A percentile compares a stretch with the other conserved stretches of the same genome.
Evolutionary conservation across 805 yeast species (phyloP).

Genomic region (Metschnikowia hibisci): DNA sequence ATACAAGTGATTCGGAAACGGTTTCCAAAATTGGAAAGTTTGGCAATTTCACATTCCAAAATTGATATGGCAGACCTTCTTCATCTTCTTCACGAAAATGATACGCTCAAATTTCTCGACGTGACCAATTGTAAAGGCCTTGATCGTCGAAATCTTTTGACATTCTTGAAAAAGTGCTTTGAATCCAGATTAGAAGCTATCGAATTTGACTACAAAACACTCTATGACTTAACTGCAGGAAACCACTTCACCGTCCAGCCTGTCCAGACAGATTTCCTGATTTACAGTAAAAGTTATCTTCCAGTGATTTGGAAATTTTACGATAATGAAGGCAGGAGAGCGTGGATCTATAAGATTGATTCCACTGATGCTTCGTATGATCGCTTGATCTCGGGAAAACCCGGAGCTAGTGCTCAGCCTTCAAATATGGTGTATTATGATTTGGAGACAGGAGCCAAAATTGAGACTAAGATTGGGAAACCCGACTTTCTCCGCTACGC

Average conservation of each 20-base stretch:
- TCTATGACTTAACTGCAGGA: slow-evolving; percentile 46
- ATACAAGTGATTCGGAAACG: slow-evolving; percentile 35
- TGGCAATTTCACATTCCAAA: slow-evolving; percentile 39
- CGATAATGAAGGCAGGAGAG: slow-evolving; percentile 69
- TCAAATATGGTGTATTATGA: slow-evolving; percentile 55
- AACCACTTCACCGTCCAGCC: slow-evolving; percentile 28
- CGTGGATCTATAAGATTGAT: slow-evolving; percentile 64
- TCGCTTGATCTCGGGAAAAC: slow-evolving; percentile 18
- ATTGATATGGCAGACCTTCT: slow-evolving; percentile 36
- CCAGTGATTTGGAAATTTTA: slow-evolving; percentile 48
- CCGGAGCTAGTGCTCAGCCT: slow-evolving; percentile 8
- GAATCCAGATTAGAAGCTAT: slow-evolving; percentile 46
- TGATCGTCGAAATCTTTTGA: slow-evolving; percentile 50
- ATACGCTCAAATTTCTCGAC: slow-evolving; percentile 54
- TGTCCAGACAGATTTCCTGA: slow-evolving; percentile 26
- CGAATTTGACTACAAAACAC: slow-evolving; percentile 61
- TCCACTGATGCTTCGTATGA: slow-evolving; percentile 31
- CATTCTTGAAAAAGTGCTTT: slow-evolving; percentile 27
- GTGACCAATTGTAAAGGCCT: slow-evolving; percentile 59
- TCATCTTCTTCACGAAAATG: slow-evolving; percentile 28
- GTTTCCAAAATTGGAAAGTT: slow-evolving; percentile 40
- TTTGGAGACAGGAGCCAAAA: slow-evolving; percentile 59
- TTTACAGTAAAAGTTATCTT: slow-evolving; percentile 20
- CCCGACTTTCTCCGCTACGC: slow-evolving; percentile 53
- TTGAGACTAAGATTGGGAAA: slow-evolving; percentile 41